A percentile compares a stretch with the other conserved stretches of the same genome.
Evolutionary conservation across 2,329 filamentous ascomycete species (phyloP).

Genomic region (Taxawa tesnikishii): DNA sequence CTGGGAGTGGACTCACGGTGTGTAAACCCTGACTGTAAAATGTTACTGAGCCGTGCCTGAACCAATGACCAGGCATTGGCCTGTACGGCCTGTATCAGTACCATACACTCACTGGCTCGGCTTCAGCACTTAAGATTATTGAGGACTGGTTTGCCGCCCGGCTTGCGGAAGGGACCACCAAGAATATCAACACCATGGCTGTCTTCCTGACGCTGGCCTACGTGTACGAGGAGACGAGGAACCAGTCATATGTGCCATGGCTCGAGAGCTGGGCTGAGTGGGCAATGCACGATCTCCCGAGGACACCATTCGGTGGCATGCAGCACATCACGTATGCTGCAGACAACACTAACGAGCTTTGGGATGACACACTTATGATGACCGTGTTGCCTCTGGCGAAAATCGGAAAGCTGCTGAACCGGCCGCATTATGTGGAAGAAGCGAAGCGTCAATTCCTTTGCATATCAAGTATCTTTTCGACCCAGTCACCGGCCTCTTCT

Average conservation of each 20-base stretch:
- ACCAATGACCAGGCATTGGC: too few relatives aligned
- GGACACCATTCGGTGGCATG: slow-evolving; percentile 60
- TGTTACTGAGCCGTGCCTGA: too few relatives aligned
- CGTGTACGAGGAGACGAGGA: slow-evolving; percentile 62
- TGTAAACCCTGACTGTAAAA: slow-evolving; percentile 10
- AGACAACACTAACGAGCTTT: slow-evolving; percentile 62
- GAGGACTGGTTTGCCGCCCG: slow-evolving; percentile 61
- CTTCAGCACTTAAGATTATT: slow-evolving; percentile 50
- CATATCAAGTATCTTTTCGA: slow-evolving; percentile 74
- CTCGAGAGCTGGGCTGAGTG: slow-evolving; percentile 72
- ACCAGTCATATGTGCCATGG: slow-evolving; percentile 61
- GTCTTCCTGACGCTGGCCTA: slow-evolving; percentile 66
- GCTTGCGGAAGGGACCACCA: slow-evolving; percentile 61
- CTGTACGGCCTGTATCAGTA: slow-evolving; percentile 76
- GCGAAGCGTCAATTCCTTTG: slow-evolving; percentile 67
- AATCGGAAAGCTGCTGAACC: slow-evolving; percentile 57
- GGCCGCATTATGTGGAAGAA: slow-evolving; percentile 64
- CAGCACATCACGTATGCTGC: slow-evolving; percentile 65
- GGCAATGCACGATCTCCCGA: slow-evolving; percentile 64
- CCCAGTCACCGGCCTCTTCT: slow-evolving; percentile 58
- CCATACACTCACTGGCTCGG: slow-evolving; percentile 57
- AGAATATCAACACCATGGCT: slow-evolving; percentile 65
- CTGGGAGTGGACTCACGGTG: slow-evolving; percentile 48
- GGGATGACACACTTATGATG: slow-evolving; percentile 86
- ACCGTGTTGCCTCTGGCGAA: slow-evolving; percentile 70